Evolutionary conservation across 768 basidiomycete species (phyloP).

Genomic region (Psilocybe tampanensis): DNA sequence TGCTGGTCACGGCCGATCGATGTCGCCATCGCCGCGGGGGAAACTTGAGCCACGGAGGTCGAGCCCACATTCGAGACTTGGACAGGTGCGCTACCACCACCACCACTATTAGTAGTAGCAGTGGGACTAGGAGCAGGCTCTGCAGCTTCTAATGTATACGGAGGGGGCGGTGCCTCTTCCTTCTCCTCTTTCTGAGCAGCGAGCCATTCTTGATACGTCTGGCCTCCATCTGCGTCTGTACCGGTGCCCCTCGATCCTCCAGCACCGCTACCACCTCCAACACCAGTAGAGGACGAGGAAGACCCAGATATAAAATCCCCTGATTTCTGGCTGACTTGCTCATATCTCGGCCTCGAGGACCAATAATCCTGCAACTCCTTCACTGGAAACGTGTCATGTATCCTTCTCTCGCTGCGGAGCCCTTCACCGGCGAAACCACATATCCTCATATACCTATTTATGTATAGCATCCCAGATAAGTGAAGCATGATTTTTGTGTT

Average conservation of each 20-base stretch:
- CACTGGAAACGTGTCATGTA: slow-evolving; percentile 64
- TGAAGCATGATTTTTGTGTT: neutral
- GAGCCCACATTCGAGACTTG: neutral
- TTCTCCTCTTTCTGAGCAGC: slow-evolving; percentile 41
- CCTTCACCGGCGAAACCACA: slow-evolving; percentile 72
- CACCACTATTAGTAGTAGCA: neutral
- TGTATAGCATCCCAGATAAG: neutral
- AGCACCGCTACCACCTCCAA: slow-evolving; percentile 17
- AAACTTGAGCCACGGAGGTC: neutral
- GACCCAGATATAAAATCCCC: slow-evolving; percentile 35
- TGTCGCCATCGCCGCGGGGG: neutral
- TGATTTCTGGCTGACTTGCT: slow-evolving; percentile 36
- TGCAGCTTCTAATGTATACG: slow-evolving; percentile 61
- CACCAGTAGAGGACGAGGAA: slow-evolving; percentile 3
- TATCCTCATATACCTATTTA: slow-evolving; percentile 73
- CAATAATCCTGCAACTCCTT: slow-evolving; percentile 81
- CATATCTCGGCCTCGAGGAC: slow-evolving; percentile 61
- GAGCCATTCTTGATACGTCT: slow-evolving; percentile 54
- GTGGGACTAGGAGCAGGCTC: slow-evolving; percentile 15
- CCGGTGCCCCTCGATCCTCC: slow-evolving; percentile 12
- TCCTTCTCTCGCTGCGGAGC: slow-evolving; percentile 62
- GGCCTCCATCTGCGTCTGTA: slow-evolving; percentile 12
- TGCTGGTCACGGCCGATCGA: neutral
- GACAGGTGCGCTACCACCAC: neutral
- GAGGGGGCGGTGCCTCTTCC: slow-evolving; percentile 67